phyloP scores from a whole-genome alignment of 2,329 filamentous ascomycete species.

The Drechslerella coelobrocha region DNA sequence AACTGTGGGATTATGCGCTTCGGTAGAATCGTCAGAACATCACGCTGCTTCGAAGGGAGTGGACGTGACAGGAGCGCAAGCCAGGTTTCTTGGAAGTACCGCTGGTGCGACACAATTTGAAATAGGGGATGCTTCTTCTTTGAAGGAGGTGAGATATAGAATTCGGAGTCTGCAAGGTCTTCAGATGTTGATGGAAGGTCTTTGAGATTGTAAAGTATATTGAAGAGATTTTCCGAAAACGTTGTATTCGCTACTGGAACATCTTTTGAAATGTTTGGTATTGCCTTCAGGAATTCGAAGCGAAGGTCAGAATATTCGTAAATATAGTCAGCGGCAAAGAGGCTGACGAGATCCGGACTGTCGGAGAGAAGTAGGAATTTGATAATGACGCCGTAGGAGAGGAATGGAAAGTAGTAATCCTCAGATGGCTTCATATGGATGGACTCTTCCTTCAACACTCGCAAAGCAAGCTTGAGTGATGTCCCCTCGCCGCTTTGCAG shows the following conservation, averaged over 20 bases:
- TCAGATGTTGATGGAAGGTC: constrained; percentile 35
- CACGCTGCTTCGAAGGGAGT: constrained; percentile 76
- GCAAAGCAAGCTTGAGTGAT: constrained; percentile 80
- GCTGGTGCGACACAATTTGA: constrained; percentile 74
- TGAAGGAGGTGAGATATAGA: constrained; percentile 64
- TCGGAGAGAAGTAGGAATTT: constrained; percentile 67
- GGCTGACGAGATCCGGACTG: constrained; percentile 66
- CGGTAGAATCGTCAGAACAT: constrained; percentile 78
- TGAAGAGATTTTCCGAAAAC: constrained; percentile 73
- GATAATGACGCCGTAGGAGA: constrained; percentile 72
- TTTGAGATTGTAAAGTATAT: constrained; percentile 36
- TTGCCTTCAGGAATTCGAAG: constrained; percentile 76
- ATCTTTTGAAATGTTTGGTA: constrained; percentile 63
- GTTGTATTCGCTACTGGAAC: constrained; percentile 70
- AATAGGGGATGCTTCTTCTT: constrained; percentile 73
- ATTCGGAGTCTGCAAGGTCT: constrained; percentile 29
- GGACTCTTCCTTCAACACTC: constrained; percentile 79
- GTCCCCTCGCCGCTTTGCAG: constrained; percentile 70
- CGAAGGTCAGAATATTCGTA: constrained; percentile 83
- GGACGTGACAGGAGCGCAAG: constrained; percentile 73
- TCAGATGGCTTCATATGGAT: constrained; percentile 66
- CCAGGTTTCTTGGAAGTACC: constrained; percentile 83
- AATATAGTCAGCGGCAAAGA: constrained; percentile 79
- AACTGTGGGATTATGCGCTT: constrained; percentile 88
- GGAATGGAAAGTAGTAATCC: constrained; percentile 73